phyloP scores from a whole-genome alignment of 352 stramenopile genomes.

The Phytophthora quininea region DNA sequence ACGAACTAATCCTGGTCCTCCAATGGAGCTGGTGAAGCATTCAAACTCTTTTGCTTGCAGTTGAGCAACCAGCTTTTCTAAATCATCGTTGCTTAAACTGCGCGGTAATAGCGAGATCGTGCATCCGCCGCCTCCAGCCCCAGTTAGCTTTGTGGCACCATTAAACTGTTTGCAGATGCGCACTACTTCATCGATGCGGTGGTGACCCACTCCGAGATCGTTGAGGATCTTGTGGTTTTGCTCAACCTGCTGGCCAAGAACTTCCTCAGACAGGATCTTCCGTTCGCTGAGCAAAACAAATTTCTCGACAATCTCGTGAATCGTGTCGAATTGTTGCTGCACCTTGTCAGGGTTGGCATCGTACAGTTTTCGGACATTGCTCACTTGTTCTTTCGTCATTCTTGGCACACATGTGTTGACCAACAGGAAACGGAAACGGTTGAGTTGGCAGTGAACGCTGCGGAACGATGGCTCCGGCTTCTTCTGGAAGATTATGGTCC shows the following conservation, averaged over 20 bases:
- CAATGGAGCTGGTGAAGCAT: slow-evolving; percentile 65
- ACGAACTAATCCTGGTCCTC: slow-evolving; percentile 50
- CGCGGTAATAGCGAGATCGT: slow-evolving; percentile 82
- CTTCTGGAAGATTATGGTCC: slow-evolving; percentile 84
- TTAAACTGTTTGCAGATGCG: slow-evolving; percentile 54
- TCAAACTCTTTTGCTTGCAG: slow-evolving; percentile 57
- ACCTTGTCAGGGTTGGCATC: slow-evolving; percentile 52
- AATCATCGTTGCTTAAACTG: slow-evolving; percentile 40
- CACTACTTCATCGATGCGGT: slow-evolving; percentile 82
- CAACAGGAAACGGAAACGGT: slow-evolving; percentile 85
- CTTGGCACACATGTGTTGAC: slow-evolving; percentile 92
- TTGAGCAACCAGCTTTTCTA: slow-evolving; percentile 51
- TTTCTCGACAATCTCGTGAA: slow-evolving; percentile 72
- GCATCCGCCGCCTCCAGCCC: slow-evolving; percentile 88
- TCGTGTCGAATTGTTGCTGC: slow-evolving; percentile 73
- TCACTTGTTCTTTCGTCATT: slow-evolving; percentile 87
- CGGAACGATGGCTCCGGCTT: slow-evolving; percentile 49
- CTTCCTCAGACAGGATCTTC: slow-evolving; percentile 44
- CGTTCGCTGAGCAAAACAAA: slow-evolving; percentile 58
- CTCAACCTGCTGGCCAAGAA: slow-evolving; percentile 56
- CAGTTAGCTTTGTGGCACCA: slow-evolving; percentile 90
- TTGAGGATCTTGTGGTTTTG: slow-evolving; percentile 84
- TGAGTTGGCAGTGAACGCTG: slow-evolving; percentile 54
- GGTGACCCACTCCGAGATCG: slow-evolving; percentile 83
- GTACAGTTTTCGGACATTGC: slow-evolving; percentile 68